Conservation (phyloP, 805 yeast species). For the Nakazawaea laoshanensis region DNA sequence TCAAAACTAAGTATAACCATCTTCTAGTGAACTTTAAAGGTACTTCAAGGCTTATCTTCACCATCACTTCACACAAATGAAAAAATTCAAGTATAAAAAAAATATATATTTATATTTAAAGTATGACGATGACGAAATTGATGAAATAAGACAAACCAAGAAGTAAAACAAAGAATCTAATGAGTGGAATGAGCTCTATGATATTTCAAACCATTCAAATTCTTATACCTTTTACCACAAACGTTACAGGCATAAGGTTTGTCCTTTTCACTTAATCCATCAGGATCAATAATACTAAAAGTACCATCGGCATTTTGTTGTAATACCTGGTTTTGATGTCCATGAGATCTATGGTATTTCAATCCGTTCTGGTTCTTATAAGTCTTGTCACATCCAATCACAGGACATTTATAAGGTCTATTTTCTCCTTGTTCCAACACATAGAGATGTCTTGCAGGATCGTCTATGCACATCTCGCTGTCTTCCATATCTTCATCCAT, state of each 20-base stretch:
- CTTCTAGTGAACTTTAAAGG: constrained; percentile 4
- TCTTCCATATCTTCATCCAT: constrained; percentile 25
- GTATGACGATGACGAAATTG: neutral
- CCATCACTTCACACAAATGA: constrained; percentile 1
- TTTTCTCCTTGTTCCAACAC: constrained; percentile 89
- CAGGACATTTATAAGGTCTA: constrained; percentile 96
- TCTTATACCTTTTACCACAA: constrained; percentile 95
- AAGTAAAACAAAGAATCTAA: constrained; percentile 21
- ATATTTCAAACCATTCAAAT: constrained; percentile 90
- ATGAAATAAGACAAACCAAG: neutral
- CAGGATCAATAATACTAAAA: constrained; percentile 88
- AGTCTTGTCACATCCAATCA: constrained; percentile 94
- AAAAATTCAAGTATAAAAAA: neutral
- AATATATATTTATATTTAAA: neutral
- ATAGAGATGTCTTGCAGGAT: constrained; percentile 91
- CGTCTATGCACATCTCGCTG: constrained; percentile 80
- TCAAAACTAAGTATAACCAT: constrained; percentile 1
- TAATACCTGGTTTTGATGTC: constrained; percentile 92
- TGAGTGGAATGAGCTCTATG: constrained; percentile 99
- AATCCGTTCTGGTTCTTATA: constrained; percentile 97
- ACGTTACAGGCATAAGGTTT: constrained; percentile 98
- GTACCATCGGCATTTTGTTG: constrained; percentile 92
- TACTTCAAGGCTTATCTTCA: constrained; percentile 1
- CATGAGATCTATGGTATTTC: constrained; percentile 91
- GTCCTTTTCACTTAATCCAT: constrained; percentile 94